Evolutionary conservation across 176 grass and related monocot genomes (phyloP).

Genomic region (Aegilops tauschii): DNA sequence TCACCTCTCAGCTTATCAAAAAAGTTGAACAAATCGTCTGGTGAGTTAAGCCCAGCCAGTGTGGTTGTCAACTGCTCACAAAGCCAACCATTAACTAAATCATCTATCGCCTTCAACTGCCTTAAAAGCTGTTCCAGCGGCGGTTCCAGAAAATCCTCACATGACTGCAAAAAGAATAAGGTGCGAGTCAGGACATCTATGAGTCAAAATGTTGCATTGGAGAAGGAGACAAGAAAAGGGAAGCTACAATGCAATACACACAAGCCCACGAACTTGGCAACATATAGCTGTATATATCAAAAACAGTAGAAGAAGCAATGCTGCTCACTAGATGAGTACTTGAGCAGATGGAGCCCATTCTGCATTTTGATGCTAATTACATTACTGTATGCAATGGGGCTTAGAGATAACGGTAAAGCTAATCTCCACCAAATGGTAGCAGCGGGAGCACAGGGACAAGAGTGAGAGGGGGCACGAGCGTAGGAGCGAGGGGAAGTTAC

Average conservation of each 20-base stretch:
- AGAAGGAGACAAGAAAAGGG: neutral
- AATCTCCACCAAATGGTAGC: neutral
- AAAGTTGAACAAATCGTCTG: constrained; percentile 88
- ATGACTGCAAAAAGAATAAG: constrained; percentile 52
- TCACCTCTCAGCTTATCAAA: constrained; percentile 82
- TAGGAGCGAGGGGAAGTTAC: neutral
- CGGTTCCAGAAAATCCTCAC: constrained; percentile 79
- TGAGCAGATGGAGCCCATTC: neutral
- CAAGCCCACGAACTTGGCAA: neutral
- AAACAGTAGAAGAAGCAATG: neutral
- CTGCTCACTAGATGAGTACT: neutral
- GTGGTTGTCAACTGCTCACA: constrained; percentile 53
- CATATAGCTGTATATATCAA: neutral
- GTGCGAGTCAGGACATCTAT: neutral
- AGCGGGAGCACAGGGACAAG: neutral
- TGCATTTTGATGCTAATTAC: neutral
- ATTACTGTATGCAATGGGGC: neutral
- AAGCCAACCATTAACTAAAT: constrained; percentile 53
- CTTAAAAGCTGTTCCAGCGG: constrained; percentile 70
- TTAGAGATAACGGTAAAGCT: neutral
- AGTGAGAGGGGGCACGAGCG: no score
- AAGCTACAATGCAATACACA: neutral
- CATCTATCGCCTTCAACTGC: constrained; percentile 58
- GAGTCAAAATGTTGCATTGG: neutral
- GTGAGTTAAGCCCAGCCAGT: constrained; percentile 52